Base-by-base conservation (phyloP, 371 early-diverging fungal species). In the Rhizopus microsporus region DNA sequence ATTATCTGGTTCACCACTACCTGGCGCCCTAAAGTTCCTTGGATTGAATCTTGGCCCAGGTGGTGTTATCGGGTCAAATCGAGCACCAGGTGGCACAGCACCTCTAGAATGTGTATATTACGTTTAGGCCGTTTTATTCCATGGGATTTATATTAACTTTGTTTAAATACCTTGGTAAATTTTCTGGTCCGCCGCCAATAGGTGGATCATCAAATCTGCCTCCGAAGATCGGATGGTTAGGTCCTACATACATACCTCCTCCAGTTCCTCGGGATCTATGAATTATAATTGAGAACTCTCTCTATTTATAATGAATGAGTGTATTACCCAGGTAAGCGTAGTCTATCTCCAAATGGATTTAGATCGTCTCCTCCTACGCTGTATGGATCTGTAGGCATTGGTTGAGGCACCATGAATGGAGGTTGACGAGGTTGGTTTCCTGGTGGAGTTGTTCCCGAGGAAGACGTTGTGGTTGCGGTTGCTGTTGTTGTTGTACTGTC, bases 11-110 rank as follows among this genome's bases (percentile, higher is more conserved):
- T 87, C 91, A 49, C 88, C 89, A 42, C 82, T 68, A 15, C 75
- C 65, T 12, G 72, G 66, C n/a, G 75, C 78, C 31, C 71, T 57
- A 30, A 72, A 68, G 13, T 75, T 77, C 32, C 83, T 67, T n/a
- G 65, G 77, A 30, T 62, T 60, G 44, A 68, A 71, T 35, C 69
- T 57, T 31, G 74, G 65, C 10, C 80, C 81, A 12, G 83, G 74
- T 5, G 96, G 97, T 7, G 83, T 85, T 59, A 95, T 92, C 0
- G 96, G 97, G 65, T 96, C 96, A 74, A 93, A 96, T 17, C 96
- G 82, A 5, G 97, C 97, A 10, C 95, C 95, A n/a, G 93, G 92
- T 3, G 97, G 97, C 6, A 94, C 94, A 16, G 93, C 82, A 13
- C 89, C 92, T 60, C 85, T 78, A 53, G 1, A 50, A 35, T 17